Evolutionary conservation across 2,329 filamentous ascomycete species (phyloP).

Genomic region (Fusarium verticillioides): DNA sequence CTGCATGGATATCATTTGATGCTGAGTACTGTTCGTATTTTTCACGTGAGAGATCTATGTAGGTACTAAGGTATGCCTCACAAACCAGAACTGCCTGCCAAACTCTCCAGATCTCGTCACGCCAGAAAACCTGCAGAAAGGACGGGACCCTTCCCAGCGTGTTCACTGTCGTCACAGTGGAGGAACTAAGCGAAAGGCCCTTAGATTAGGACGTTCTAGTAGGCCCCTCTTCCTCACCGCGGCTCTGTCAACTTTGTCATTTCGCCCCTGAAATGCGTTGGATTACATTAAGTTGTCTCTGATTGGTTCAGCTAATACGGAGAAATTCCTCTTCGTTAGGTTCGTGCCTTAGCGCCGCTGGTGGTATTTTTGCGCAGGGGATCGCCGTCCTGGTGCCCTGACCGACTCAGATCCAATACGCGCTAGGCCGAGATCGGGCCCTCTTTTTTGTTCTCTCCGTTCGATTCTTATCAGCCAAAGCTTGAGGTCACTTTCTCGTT

Average conservation of each 20-base stretch:
- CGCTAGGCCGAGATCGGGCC: slow-evolving; percentile 45
- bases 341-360: slow-evolving; percentile 32
- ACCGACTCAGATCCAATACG: slow-evolving; percentile 41
- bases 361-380: slow-evolving; percentile 38
- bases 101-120: slow-evolving; percentile 1
- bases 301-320: slow-evolving; percentile 40
- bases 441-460: slow-evolving; percentile 37
- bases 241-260: slow-evolving; percentile 42
- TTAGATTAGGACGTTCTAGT: slow-evolving; percentile 35
- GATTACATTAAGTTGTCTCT: slow-evolving; percentile 44
- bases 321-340: slow-evolving; percentile 34
- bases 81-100: background rate
- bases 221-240: slow-evolving; percentile 36
- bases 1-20: slow-evolving; percentile 8
- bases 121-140: background rate
- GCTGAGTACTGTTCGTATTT: slow-evolving; percentile 13
- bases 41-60: slow-evolving; percentile 5
- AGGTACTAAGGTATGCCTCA: background rate
- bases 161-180: slow-evolving; percentile 30
- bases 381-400: slow-evolving; percentile 31
- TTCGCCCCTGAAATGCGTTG: slow-evolving; percentile 41
- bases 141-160: slow-evolving; percentile 29
- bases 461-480: slow-evolving; percentile 17
- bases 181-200: slow-evolving; percentile 21
- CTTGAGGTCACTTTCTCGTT: background rate